Evolutionary conservation across 768 basidiomycete species (phyloP), one percentile per base, ranked within the genome.

Genomic region (Xerocomus brunneocitrinus): DNA sequence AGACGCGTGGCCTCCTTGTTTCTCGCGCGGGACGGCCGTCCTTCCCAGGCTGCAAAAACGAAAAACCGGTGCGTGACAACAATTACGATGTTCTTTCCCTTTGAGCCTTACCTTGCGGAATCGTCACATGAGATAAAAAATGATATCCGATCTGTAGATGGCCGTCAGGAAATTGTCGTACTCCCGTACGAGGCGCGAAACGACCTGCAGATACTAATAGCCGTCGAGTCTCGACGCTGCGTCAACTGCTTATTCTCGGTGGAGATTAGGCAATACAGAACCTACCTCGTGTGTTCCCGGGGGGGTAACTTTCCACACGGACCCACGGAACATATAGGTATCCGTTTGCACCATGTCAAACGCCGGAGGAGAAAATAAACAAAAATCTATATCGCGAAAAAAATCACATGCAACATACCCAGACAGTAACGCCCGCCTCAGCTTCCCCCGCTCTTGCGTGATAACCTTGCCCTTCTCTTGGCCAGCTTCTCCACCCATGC

Each of bases 401-500:
- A 49, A 46, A 8, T 28, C 7, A 25, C 50, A 12, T 50, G 42
- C 16, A 16, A 62, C 54, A 55, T 57, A 61, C 54, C 54, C 6
- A 38, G 8, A n/a, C 53, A 44, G 46, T 3, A 5, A 38, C 38
- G 34, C 14, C 35, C 42, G 50, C 8, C 22, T 41, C 43, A 16
- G 24, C 45, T 44, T 67, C 52, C 60, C 32, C 46, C 50, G 38
- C 42, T 53, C 58, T 57, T 67, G 38, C 64, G 65, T 40, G 63
- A 58, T 7, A 67, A 28, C 57, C 62, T 63, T 30, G 68, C 67
- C 54, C 54, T 65, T 50, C 75, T 65, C 55, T 64, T 71, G 13
- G 73, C 71, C 44, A 67, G 60, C 56, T 74, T 73, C 54, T 76
- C 69, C 50, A 73, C 71, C 64, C 74, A 69, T 42, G 64, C 62